Evolutionary conservation across 2,329 filamentous ascomycete genomes (phyloP), one percentile per base, ranked within the genome.

Genomic region (Akanthomyces lecanii): DNA sequence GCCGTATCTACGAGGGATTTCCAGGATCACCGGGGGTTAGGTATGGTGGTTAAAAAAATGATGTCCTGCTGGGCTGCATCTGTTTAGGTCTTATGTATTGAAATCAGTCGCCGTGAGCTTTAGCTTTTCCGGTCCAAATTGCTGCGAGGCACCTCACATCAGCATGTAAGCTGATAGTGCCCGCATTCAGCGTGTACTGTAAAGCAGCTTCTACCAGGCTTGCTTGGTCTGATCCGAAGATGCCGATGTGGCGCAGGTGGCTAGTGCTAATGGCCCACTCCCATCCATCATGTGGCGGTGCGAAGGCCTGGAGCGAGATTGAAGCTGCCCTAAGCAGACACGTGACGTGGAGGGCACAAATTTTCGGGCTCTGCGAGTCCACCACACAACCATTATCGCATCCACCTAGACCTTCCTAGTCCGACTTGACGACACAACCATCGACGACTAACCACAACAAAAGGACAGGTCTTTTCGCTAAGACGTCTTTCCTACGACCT

Each of bases 381-480:
- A 63, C 62, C 64, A 64, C 66, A 67, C 62, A 66, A 58, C 57
- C 56, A 62, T 61, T 63, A 64, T 63, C 64, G 62, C 53, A 64
- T 63, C 66, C 64, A 65, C 65, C 66, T 61, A 45, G 57, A 61
- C 60, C 63, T 47, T 62, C 48, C 44, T 57, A 64, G 63, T 38
- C 52, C 63, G 63, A 64, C 63, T 57, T 62, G 56, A 64, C 63
- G 63, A 64, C 58, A 64, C 51, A 61, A 60, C 56, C 63, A 61
- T 25, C 63, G 52, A 61, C 52, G 60, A 59, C 61, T 51, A 62
- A 63, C 40, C 28, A 63, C 4, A 61, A 55, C 62, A 64, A 50
- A 61, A 57, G 74, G 71, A 75, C 77, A 74, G 74, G 77, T 77
- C 78, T 79, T 77, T 77, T 76, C 71, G 73, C 71, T 75, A 77